A percentile compares a stretch with the other conserved stretches of the same genome.
These are phyloP conservation scores for Phytophthora citrophthora DNA, from an alignment of 352 stramenopile genomes.

Conservation along the genomic window DNA sequence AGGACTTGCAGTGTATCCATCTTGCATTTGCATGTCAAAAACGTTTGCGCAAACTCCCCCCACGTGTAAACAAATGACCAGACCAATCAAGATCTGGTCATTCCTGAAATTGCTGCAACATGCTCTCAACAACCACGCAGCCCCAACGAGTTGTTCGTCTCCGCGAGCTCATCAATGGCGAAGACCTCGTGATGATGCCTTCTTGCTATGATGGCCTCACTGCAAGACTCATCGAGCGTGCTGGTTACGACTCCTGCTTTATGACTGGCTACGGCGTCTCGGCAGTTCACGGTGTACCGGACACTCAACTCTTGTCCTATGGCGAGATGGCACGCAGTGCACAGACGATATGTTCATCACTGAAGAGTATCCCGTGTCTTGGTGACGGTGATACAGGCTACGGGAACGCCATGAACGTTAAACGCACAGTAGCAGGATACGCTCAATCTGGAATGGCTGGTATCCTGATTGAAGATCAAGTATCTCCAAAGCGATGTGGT, in stretches of 20 bases:
- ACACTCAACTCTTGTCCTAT: slow-evolving; percentile 87
- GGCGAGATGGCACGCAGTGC: slow-evolving; percentile 63
- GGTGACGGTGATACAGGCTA: slow-evolving; percentile 93
- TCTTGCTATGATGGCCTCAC: slow-evolving; percentile 93
- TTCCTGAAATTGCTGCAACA: no score
- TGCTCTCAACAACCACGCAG: slow-evolving; percentile 27
- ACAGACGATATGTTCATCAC: slow-evolving; percentile 47
- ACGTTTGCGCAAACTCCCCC: no score
- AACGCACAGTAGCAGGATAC: slow-evolving; percentile 92
- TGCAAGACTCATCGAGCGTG: slow-evolving; percentile 87
- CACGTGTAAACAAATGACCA: no score
- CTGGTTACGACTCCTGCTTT: slow-evolving; percentile 91
- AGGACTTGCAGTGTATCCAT: no score
- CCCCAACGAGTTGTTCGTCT: slow-evolving; percentile 50
- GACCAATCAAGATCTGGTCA: no score
- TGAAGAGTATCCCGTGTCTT: slow-evolving; percentile 63
- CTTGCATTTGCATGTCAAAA: no score
- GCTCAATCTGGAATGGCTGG: slow-evolving; percentile 90
- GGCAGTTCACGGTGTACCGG: slow-evolving; percentile 84
- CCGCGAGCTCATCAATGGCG: slow-evolving; percentile 48
- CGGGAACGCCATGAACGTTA: slow-evolving; percentile 94
- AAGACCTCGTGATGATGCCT: slow-evolving; percentile 84
- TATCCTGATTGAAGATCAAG: slow-evolving; percentile 96
- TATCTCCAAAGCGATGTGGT: slow-evolving; percentile 92
- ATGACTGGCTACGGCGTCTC: slow-evolving; percentile 95